Percentiles rank a stretch among this genome's conserved stretches.
phyloP scores from a whole-genome alignment of 306 rosid species.

The Prosopis cineraria region DNA sequence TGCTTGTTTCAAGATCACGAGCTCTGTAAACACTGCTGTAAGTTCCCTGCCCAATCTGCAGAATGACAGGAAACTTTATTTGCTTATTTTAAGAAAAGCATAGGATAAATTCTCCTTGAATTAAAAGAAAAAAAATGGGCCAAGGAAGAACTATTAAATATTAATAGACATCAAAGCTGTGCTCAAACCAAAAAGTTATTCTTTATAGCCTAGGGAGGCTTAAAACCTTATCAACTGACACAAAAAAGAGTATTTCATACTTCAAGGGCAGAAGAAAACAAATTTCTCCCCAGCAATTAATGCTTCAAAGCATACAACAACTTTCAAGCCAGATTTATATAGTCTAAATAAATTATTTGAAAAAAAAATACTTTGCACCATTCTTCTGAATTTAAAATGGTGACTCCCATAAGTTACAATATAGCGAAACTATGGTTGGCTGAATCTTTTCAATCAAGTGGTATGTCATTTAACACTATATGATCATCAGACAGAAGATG shows the following conservation, averaged over 20 bases:
- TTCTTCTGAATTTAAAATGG: not conserved
- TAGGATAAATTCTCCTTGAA: not conserved
- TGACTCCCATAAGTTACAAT: not conserved
- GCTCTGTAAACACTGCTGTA: not conserved
- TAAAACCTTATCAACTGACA: not conserved
- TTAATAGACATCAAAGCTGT: not conserved
- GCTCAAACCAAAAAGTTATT: not conserved
- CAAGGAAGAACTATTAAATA: not conserved
- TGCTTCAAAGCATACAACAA: not conserved
- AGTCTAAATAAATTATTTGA: not conserved
- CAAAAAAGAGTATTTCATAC: not conserved
- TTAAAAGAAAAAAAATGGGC: not conserved
- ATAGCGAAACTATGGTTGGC: not conserved
- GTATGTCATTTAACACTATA: not conserved
- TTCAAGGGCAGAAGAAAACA: not conserved
- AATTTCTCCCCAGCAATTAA: not conserved
- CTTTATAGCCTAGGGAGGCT: not conserved
- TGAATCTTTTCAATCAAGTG: conserved; percentile 2
- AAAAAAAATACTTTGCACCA: not conserved
- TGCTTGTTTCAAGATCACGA: not conserved
- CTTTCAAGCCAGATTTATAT: not conserved
- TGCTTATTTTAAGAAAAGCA: not conserved
- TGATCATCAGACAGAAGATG: not conserved
- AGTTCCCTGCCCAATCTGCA: conserved; percentile 1
- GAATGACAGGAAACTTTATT: not conserved